Conservation (phyloP, 495 filamentous ascomycete species). For the Saxophila tyrrhenica region DNA sequence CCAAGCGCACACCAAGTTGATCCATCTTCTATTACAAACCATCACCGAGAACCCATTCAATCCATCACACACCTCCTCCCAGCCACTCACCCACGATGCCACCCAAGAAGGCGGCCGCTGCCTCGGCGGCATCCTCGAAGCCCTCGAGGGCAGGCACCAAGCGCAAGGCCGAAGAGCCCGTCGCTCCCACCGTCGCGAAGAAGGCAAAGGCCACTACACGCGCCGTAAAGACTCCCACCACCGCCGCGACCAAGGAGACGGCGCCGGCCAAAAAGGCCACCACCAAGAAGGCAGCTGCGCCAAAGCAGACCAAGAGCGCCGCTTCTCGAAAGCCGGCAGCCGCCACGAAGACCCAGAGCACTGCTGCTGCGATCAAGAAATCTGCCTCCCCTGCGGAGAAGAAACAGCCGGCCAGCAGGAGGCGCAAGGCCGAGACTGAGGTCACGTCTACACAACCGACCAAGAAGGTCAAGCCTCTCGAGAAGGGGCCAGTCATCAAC, state of each 20-base stretch:
- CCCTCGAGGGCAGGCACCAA: slow-evolving; percentile 4
- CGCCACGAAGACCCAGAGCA: neutral
- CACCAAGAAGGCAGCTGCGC: neutral
- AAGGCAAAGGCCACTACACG: neutral
- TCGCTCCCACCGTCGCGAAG: neutral
- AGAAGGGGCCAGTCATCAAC: slow-evolving; percentile 28
- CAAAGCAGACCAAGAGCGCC: slow-evolving; percentile 1
- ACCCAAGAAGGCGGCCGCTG: neutral
- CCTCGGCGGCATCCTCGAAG: slow-evolving; percentile 2
- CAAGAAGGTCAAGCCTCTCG: slow-evolving; percentile 20
- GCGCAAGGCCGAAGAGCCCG: neutral
- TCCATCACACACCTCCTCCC: neutral
- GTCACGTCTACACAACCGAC: slow-evolving; percentile 3
- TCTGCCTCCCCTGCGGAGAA: neutral
- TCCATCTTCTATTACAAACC: too few species aligned
- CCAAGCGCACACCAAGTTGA: too few species aligned
- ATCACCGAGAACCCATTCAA: neutral
- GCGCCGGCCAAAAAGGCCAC: neutral
- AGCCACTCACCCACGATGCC: slow-evolving; percentile 5
- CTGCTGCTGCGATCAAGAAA: neutral
- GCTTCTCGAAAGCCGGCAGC: slow-evolving; percentile 4
- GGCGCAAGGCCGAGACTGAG: slow-evolving; percentile 11
- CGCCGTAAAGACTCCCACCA: neutral
- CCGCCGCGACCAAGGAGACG: neutral
- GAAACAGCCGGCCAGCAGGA: neutral